Conservation (phyloP, 305 asterid genomes). For the Fraxinus paxiana region DNA sequence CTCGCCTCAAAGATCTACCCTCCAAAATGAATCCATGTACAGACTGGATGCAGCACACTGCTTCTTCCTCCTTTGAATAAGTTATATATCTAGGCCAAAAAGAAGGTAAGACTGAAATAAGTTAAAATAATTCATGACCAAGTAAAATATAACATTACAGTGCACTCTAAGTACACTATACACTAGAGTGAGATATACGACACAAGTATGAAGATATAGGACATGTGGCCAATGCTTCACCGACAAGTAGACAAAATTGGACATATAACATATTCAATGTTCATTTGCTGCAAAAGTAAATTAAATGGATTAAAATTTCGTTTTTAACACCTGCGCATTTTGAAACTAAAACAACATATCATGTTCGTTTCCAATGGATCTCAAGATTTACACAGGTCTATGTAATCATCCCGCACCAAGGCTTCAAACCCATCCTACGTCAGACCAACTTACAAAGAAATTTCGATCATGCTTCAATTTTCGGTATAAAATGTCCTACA, state of each 20-base stretch:
- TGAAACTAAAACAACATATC: background rate
- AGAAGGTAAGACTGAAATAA: conserved; percentile 16
- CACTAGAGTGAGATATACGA: background rate
- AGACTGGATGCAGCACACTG: conserved; percentile 86
- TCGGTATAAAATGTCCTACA: conserved; percentile 12
- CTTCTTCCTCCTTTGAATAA: conserved; percentile 88
- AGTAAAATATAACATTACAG: background rate
- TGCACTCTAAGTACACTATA: background rate
- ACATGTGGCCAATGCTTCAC: background rate
- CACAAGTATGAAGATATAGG: background rate
- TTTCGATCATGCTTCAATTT: conserved; percentile 8
- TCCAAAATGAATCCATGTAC: conserved; percentile 88
- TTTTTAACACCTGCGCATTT: background rate
- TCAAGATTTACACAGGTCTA: background rate
- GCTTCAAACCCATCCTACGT: conserved; percentile 7
- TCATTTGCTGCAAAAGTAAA: background rate
- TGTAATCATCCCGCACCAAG: conserved; percentile 4
- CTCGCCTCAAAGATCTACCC: conserved; percentile 73
- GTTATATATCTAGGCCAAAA: conserved; percentile 69
- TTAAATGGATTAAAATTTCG: background rate
- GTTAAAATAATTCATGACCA: background rate
- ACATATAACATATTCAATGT: background rate
- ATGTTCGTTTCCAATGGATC: conserved; percentile 7
- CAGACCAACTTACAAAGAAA: conserved; percentile 3
- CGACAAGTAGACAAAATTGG: background rate